Base-by-base conservation (phyloP, 352 stramenopile genomes). In the Poterioochromonas sp. region DNA sequence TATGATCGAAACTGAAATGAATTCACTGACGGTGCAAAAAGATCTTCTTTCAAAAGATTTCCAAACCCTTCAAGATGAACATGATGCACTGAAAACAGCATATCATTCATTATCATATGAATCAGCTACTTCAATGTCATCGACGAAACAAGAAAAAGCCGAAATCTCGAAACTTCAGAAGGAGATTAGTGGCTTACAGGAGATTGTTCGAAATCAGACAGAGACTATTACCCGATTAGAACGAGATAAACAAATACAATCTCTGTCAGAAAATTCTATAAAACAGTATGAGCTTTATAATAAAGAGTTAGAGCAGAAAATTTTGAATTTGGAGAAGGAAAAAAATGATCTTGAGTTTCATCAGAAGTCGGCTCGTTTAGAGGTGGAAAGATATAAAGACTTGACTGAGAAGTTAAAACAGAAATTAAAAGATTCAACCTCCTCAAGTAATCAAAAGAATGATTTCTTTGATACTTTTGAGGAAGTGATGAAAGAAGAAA, bases 401-500 rank as follows among this genome's bases (percentile, higher is more conserved):
- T n/a, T 70, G 18, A 43, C 62, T 20, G 62, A 70, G 62, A 44
- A 35, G 29, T n/a, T 70, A 15, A 35, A 43, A 15, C 18, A 15
- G 62, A 43, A 15, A 20, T n/a, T 70, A n/a, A 12, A n/a, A 12
- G 62, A 70, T 35, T 58, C 47, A 26, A 58, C 47, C 15, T 15
- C 47, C 47, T 15, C 15, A 44, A 35, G 26, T 29, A 39, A 51
- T 35, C 8, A 76, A n/a, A 37, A 76, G 12, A 69, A 69, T 26
- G 15, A 65, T 29, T 78, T 63, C 32, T 35, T 40, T 29, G 71
- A 78, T 53, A 68, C 34, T 47, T 78, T 68, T 53, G 71, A 78
- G 39, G 71, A 78, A 69, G 71, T 78, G 11, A 78, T 78, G 71
- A 3, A 39, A 53, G 71, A 78, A 53, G 71, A 78, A 37, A 63